These are phyloP conservation scores for Rhodotorula babjevae DNA, from an alignment of 768 basidiomycete genomes.

Conservation along the genomic window DNA sequence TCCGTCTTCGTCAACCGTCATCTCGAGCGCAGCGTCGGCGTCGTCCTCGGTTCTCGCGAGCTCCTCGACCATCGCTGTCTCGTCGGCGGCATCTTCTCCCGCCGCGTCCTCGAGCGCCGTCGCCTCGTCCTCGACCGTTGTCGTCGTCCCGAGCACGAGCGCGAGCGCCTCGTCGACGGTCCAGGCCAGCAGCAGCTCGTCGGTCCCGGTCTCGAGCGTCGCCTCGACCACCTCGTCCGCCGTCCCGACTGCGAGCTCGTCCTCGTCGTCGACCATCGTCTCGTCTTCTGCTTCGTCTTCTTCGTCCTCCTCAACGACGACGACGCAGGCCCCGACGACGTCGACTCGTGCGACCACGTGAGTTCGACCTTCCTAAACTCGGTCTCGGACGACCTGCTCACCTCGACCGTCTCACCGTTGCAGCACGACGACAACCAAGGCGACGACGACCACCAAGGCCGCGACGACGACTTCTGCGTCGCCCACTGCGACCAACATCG, in stretches of 20 bases:
- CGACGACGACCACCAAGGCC: neutral
- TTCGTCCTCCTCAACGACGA: neutral
- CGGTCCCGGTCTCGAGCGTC: neutral
- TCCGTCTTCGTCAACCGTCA: no score
- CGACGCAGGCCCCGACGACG: neutral
- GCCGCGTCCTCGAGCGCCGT: no score
- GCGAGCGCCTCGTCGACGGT: no score
- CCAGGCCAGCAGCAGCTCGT: no score
- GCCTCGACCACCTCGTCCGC: no score
- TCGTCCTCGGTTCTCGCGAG: neutral
- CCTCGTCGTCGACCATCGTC: no score
- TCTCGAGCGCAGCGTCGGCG: no score
- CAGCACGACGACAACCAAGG: neutral
- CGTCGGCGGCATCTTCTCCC: no score
- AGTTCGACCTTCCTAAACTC: neutral
- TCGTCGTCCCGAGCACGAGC: no score
- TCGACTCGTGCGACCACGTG: neutral
- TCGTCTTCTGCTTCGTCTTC: neutral
- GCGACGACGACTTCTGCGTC: neutral
- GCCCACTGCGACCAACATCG: slow-evolving; percentile 12
- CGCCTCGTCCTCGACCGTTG: no score
- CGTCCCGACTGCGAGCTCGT: no score
- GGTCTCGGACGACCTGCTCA: neutral
- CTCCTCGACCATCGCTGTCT: neutral
- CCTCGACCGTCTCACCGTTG: neutral